phyloP scores from a whole-genome alignment of 2,329 filamentous ascomycete genomes.

The Arthroderma sp. region DNA sequence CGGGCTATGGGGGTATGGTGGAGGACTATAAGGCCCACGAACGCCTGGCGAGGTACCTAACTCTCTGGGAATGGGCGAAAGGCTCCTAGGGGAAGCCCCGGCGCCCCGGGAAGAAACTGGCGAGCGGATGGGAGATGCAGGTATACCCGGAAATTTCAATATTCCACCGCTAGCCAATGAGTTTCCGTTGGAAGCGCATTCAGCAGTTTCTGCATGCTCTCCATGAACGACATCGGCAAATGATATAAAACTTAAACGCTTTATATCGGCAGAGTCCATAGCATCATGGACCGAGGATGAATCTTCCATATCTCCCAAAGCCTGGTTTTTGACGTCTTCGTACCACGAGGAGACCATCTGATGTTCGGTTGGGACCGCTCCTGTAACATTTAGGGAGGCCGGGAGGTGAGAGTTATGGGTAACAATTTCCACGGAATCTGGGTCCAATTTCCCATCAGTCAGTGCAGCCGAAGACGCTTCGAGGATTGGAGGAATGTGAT shows the following conservation, averaged over 20 bases:
- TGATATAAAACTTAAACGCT: slow-evolving; percentile 84
- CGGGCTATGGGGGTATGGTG: slow-evolving; percentile 40
- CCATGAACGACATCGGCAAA: slow-evolving; percentile 90
- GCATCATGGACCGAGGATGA: slow-evolving; percentile 62
- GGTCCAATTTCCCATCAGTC: slow-evolving; percentile 70
- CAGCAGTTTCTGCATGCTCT: slow-evolving; percentile 38
- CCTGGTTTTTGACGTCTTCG: slow-evolving; percentile 45
- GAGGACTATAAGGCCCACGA: slow-evolving; percentile 49
- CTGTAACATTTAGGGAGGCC: slow-evolving; percentile 53
- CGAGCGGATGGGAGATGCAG: slow-evolving; percentile 9
- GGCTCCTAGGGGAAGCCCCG: slow-evolving; percentile 61
- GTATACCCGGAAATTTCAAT: slow-evolving; percentile 29
- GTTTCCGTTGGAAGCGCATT: slow-evolving; percentile 45
- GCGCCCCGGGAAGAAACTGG: slow-evolving; percentile 52
- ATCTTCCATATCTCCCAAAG: slow-evolving; percentile 46
- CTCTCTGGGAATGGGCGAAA: slow-evolving; percentile 59
- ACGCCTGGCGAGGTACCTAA: slow-evolving; percentile 54
- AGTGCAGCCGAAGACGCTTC: slow-evolving; percentile 87
- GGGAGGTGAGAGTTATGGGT: slow-evolving; percentile 76
- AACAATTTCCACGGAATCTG: slow-evolving; percentile 83
- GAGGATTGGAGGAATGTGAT: slow-evolving; percentile 81
- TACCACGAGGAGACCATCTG: slow-evolving; percentile 21
- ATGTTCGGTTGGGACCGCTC: slow-evolving; percentile 26
- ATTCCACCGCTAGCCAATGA: slow-evolving; percentile 57
- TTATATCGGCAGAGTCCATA: slow-evolving; percentile 63